Evolutionary conservation across 192 early-diverging fungal species (phyloP), one percentile per base, ranked within the genome.

Genomic region (Coemansia brasiliensis): DNA sequence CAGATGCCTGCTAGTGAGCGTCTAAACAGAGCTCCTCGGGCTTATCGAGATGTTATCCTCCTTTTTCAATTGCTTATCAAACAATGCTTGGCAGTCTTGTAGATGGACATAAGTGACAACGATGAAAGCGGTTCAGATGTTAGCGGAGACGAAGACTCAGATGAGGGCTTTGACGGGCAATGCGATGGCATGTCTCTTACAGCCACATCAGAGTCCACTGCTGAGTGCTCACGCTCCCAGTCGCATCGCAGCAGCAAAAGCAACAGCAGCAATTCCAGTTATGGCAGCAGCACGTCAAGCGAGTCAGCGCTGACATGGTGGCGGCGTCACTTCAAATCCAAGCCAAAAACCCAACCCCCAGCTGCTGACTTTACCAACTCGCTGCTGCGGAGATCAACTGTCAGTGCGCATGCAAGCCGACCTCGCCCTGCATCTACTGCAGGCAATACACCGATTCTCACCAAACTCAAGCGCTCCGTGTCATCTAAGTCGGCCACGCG

Each of bases 241-340:
- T 70, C 74, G 5, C 59, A 44, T 45, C 52, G 45, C 41, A 77
- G 74, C 59, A 70, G 54, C 46, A 53, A 27, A 10, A 70, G 74
- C 56, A 63, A 24, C 21, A 38, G 67, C 51, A 63, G 65, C 7
- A 65, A 67, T 58, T 57, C 57, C 45, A 62, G 64, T 5, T 24
- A 61, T 22, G 49, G 60, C 38, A 65, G 63, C 32, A 65, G 61
- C 39, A 62, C 67, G 2, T 42, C 39, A n/a, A 58, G 67, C 2
- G 67, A 76, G 39, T 55, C 74, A 3, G 69, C 63, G 24, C 42
- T 57, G n/a, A 63, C 54, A 21, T 76, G 74, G 74, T 76, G 74
- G 74, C 60, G 49, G 49, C 63, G 63, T 13, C 55, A 44, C 49
- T 76, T 76, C 26, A 41, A 40, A 18, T 44, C 58, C 27, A 29